Conservation (phyloP, 2,329 filamentous ascomycete genomes). For the Lachnellula cervina region DNA sequence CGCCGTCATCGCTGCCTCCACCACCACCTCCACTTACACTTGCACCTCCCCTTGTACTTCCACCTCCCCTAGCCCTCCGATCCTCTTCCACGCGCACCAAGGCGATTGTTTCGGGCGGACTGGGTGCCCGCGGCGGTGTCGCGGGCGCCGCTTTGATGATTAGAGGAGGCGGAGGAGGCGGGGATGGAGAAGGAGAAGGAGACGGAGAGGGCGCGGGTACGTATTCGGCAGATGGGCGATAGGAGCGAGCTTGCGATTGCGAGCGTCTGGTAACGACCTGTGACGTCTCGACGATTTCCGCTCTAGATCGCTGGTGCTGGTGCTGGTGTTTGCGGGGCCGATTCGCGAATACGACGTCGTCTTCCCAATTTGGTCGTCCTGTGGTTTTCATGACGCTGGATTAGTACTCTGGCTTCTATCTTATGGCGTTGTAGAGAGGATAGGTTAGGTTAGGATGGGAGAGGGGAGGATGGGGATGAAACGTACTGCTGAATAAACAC, state of each 20-base stretch:
- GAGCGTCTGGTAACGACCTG: no score
- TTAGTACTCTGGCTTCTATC: background rate
- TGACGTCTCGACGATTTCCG: no score
- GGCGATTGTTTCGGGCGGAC: no score
- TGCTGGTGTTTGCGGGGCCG: constrained; percentile 4
- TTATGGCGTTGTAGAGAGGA: background rate
- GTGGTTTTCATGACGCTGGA: background rate
- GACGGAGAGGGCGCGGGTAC: constrained; percentile 12
- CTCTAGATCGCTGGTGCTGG: background rate
- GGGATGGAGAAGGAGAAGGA: constrained; percentile 5
- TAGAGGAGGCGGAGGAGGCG: constrained; percentile 1
- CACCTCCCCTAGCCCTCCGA: constrained; percentile 6
- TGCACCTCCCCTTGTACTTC: no score
- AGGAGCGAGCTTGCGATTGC: background rate
- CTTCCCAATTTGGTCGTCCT: constrained; percentile 23
- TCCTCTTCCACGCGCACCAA: background rate
- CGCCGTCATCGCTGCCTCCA: no score
- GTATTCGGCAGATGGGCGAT: constrained; percentile 12
- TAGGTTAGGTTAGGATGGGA: no score
- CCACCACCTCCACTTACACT: no score
- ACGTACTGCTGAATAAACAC: constrained; percentile 14
- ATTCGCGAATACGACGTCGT: constrained; percentile 20
- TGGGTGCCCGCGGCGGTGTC: constrained; percentile 5
- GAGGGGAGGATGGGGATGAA: background rate
- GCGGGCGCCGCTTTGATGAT: background rate